Evolutionary conservation across 495 filamentous ascomycete species (phyloP).

Genomic region (Daldinia decipiens): DNA sequence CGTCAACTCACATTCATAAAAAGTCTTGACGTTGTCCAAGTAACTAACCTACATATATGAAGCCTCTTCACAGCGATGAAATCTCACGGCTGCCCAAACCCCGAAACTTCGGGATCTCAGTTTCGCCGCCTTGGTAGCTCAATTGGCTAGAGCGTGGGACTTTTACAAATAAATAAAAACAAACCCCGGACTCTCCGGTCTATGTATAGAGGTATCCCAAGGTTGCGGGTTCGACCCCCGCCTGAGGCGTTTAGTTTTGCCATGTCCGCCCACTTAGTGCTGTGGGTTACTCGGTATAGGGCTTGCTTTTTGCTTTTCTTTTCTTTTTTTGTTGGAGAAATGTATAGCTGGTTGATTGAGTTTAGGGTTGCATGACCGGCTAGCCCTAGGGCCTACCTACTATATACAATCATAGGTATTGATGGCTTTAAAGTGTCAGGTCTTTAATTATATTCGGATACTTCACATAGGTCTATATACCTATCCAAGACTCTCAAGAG

Average conservation of each 20-base stretch:
- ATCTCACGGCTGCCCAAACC: background rate
- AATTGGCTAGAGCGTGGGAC: conserved; percentile 11
- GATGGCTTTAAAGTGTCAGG: no score
- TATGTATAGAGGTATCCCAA: conserved; percentile 38
- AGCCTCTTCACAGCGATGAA: background rate
- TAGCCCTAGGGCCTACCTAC: no score
- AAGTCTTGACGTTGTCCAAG: no score
- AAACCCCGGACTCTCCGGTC: background rate
- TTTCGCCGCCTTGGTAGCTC: background rate
- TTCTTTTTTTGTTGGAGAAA: background rate
- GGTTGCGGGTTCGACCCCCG: conserved; percentile 52
- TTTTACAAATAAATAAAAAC: background rate
- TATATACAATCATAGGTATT: no score
- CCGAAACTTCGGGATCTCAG: background rate
- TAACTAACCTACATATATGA: background rate
- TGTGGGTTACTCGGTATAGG: background rate
- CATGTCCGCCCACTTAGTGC: background rate
- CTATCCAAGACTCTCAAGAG: no score
- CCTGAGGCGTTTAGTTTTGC: conserved; percentile 40
- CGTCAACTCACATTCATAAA: no score
- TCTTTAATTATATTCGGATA: no score
- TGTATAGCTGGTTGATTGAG: background rate
- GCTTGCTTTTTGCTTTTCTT: no score
- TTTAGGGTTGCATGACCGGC: background rate
- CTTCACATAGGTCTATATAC: no score